A percentile compares a stretch with the other conserved stretches of the same genome.
Conservation (phyloP, 2,329 filamentous ascomycete species). For the Madurella fahalii region DNA sequence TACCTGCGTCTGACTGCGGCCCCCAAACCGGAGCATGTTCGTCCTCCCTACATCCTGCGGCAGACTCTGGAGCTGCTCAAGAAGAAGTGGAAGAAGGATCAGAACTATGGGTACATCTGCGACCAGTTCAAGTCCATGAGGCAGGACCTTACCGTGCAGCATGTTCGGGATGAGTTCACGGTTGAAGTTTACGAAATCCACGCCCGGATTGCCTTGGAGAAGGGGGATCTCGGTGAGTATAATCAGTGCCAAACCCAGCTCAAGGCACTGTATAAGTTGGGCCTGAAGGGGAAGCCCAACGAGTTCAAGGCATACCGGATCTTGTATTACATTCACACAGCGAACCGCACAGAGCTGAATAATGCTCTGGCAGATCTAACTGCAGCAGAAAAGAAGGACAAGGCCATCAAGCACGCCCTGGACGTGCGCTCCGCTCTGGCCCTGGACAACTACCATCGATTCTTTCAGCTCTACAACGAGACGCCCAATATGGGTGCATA, state of each 20-base stretch:
- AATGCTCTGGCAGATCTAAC: slow-evolving; percentile 99
- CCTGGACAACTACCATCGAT: slow-evolving; percentile 93
- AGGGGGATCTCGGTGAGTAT: slow-evolving; percentile 99
- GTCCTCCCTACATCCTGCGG: slow-evolving; percentile 73
- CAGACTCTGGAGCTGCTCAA: slow-evolving; percentile 85
- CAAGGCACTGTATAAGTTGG: slow-evolving; percentile 82
- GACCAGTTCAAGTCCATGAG: slow-evolving; percentile 98
- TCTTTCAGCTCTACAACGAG: slow-evolving; percentile 93
- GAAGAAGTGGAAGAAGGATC: slow-evolving; percentile 89
- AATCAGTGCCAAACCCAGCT: slow-evolving; percentile 99
- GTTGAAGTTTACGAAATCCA: slow-evolving; percentile 97
- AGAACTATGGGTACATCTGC: slow-evolving; percentile 96
- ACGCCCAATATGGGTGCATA: slow-evolving; percentile 97
- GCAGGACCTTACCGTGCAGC: slow-evolving; percentile 96
- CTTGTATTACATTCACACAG: slow-evolving; percentile 98
- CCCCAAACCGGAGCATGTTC: slow-evolving; percentile 83
- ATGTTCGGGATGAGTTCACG: slow-evolving; percentile 94
- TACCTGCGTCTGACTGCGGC: slow-evolving; percentile 91
- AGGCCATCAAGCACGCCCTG: slow-evolving; percentile 83
- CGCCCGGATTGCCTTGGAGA: slow-evolving; percentile 94
- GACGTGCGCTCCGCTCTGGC: slow-evolving; percentile 87
- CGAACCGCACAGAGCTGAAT: slow-evolving; percentile 97
- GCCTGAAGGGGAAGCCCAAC: slow-evolving; percentile 81
- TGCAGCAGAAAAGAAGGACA: slow-evolving; percentile 85
- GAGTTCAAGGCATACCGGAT: slow-evolving; percentile 99